phyloP scores from a whole-genome alignment of 352 stramenopile species.

The Phytophthora macrochlamydospora region DNA sequence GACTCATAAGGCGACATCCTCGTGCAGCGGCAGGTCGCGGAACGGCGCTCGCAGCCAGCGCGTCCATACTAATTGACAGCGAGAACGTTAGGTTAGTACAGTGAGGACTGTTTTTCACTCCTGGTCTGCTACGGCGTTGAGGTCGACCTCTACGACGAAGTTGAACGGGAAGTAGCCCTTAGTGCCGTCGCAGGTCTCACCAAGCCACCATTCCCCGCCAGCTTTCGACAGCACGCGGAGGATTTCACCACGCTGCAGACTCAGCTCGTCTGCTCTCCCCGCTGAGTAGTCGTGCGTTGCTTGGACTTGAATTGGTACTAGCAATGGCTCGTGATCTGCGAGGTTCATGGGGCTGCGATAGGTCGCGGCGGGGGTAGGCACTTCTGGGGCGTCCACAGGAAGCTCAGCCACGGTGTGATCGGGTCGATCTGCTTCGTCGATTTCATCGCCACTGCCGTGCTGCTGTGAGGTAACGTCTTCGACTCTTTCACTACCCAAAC shows the following conservation, averaged over 20 bases:
- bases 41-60: conserved; percentile 36
- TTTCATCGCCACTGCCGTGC: not conserved
- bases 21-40: conserved; percentile 62
- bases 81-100: not conserved
- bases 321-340: not conserved
- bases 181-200: conserved; percentile 64
- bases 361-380: not conserved
- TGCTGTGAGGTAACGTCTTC: not conserved
- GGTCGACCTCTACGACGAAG: conserved; percentile 43
- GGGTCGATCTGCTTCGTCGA: not conserved
- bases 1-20: conserved; percentile 29
- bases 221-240: conserved; percentile 57
- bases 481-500: not conserved
- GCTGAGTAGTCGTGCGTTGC: conserved; percentile 13
- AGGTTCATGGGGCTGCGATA: not conserved
- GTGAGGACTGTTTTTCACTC: conserved; percentile 1
- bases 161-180: conserved; percentile 63
- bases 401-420: not conserved
- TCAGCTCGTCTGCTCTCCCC: conserved; percentile 55
- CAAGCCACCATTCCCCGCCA: conserved; percentile 62
- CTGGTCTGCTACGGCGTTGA: conserved; percentile 7
- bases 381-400: not conserved
- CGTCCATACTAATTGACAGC: conserved; percentile 13
- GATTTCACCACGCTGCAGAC: conserved; percentile 52
- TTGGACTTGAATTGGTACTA: conserved; percentile 5